These are phyloP conservation scores for Penicillium crustosum DNA, from an alignment of 2,329 filamentous ascomycete species.

Conservation along the genomic window DNA sequence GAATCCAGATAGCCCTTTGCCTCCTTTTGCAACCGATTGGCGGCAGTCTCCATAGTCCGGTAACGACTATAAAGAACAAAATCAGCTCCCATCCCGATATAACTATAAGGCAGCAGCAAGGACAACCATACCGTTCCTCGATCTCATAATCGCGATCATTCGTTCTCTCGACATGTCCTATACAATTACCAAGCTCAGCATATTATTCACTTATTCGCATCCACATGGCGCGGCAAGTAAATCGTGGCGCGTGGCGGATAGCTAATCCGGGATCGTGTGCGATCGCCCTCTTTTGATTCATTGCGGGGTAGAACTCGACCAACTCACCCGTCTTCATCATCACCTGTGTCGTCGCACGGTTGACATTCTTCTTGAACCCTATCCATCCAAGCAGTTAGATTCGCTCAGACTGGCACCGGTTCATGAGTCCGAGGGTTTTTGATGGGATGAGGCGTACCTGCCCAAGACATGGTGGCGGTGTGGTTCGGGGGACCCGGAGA, in stretches of 20 bases:
- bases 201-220: not conserved
- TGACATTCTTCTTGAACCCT: slow-evolving; percentile 96
- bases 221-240: not conserved
- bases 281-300: slow-evolving; percentile 11
- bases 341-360: slow-evolving; percentile 97
- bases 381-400: slow-evolving; percentile 10
- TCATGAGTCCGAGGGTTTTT: not conserved
- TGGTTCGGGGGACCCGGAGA: not conserved
- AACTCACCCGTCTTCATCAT: slow-evolving; percentile 94
- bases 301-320: slow-evolving; percentile 19
- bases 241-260: not conserved
- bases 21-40: slow-evolving; percentile 90
- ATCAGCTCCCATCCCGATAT: slow-evolving; percentile 17
- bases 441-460: slow-evolving; percentile 51
- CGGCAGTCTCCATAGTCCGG: slow-evolving; percentile 94
- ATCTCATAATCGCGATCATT: slow-evolving; percentile 99
- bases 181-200: not conserved
- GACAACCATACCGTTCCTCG: slow-evolving; percentile 69
- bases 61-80: slow-evolving; percentile 66
- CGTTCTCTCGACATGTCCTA: slow-evolving; percentile 94
- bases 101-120: not conserved
- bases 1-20: slow-evolving; percentile 98
- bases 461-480: slow-evolving; percentile 65
- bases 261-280: not conserved
- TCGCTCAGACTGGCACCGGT: not conserved